Percentiles rank a stretch among this genome's conserved stretches.
phyloP scores from a whole-genome alignment of 768 basidiomycete species.

The Trametes punicea region DNA sequence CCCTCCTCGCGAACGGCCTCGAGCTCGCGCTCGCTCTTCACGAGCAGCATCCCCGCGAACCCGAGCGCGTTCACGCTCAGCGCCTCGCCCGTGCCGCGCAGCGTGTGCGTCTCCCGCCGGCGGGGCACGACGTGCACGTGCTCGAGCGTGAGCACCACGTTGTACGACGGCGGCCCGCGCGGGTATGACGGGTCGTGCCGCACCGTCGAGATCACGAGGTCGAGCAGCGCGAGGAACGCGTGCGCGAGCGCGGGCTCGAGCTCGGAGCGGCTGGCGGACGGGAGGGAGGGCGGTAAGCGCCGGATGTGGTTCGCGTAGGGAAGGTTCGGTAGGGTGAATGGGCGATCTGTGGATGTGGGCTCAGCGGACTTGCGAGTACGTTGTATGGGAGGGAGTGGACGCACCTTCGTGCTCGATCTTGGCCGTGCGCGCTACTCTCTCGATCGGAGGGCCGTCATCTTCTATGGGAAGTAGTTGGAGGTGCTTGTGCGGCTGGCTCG shows the following conservation, averaged over 20 bases:
- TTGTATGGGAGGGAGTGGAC: not conserved
- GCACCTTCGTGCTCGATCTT: conserved; percentile 58
- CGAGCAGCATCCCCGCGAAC: conserved; percentile 86
- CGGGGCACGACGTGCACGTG: conserved; percentile 89
- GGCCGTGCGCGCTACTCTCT: conserved; percentile 57
- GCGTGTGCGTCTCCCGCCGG: conserved; percentile 52
- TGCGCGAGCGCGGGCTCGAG: conserved; percentile 51
- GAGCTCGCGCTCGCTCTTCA: conserved; percentile 77
- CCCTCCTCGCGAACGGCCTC: conserved; percentile 63
- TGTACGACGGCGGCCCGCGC: conserved; percentile 70
- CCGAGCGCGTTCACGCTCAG: conserved; percentile 84
- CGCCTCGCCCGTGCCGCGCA: conserved; percentile 50
- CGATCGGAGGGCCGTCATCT: conserved; percentile 70
- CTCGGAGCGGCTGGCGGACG: conserved; percentile 37
- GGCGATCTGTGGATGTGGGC: conserved; percentile 48
- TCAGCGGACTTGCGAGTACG: not conserved
- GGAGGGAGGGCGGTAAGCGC: conserved; percentile 49
- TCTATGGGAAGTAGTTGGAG: conserved; percentile 77
- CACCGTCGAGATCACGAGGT: conserved; percentile 70
- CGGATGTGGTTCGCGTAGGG: conserved; percentile 81
- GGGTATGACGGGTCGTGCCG: conserved; percentile 66
- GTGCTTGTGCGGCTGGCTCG: conserved; percentile 90
- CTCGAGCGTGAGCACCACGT: conserved; percentile 74
- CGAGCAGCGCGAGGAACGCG: conserved; percentile 71
- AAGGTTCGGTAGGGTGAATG: conserved; percentile 63